Percentiles rank a stretch among this genome's conserved stretches.
These are phyloP conservation scores for Macrolepiota albuminosa DNA, from an alignment of 768 basidiomycete species.

Conservation along the genomic window DNA sequence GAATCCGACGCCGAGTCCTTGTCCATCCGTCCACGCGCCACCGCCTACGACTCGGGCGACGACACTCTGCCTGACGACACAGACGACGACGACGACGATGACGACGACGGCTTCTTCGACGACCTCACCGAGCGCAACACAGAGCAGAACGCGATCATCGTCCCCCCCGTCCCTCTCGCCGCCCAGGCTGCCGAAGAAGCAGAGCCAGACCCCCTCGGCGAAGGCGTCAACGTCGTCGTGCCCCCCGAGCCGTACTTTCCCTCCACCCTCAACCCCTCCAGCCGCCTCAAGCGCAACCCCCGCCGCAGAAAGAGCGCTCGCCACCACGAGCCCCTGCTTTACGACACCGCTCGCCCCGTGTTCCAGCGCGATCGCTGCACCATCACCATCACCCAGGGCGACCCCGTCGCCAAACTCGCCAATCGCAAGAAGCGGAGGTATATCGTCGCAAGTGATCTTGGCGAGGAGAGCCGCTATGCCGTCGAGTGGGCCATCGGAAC, in stretches of 20 bases:
- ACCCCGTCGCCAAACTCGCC: conserved; percentile 55
- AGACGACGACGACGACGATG: conserved; percentile 35
- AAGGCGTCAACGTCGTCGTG: conserved; percentile 86
- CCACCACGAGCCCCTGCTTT: conserved; percentile 58
- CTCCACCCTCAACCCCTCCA: conserved; percentile 51
- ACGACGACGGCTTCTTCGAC: conserved; percentile 53
- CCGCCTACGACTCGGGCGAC: conserved; percentile 63
- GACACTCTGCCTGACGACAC: conserved; percentile 51
- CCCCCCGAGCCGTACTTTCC: conserved; percentile 83
- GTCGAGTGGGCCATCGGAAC: conserved; percentile 99
- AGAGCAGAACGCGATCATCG: conserved; percentile 66
- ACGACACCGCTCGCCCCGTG: conserved; percentile 68
- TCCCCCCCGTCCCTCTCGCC: conserved; percentile 19
- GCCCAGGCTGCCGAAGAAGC: conserved; percentile 47
- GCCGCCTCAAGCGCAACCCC: conserved; percentile 37
- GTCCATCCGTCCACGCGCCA: conserved; percentile 49
- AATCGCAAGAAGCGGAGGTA: conserved; percentile 64
- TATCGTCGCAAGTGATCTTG: conserved; percentile 90
- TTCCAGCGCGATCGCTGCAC: conserved; percentile 94
- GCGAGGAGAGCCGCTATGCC: conserved; percentile 91
- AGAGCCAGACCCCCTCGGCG: conserved; percentile 81
- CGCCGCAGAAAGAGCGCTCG: conserved; percentile 60
- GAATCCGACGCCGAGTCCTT: conserved; percentile 54
- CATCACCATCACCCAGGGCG: conserved; percentile 82
- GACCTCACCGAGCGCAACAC: conserved; percentile 85